Evolutionary conservation across 2,329 filamentous ascomycete genomes (phyloP), one percentile per base, ranked within the genome.

Genomic region (Colletotrichum shisoi): DNA sequence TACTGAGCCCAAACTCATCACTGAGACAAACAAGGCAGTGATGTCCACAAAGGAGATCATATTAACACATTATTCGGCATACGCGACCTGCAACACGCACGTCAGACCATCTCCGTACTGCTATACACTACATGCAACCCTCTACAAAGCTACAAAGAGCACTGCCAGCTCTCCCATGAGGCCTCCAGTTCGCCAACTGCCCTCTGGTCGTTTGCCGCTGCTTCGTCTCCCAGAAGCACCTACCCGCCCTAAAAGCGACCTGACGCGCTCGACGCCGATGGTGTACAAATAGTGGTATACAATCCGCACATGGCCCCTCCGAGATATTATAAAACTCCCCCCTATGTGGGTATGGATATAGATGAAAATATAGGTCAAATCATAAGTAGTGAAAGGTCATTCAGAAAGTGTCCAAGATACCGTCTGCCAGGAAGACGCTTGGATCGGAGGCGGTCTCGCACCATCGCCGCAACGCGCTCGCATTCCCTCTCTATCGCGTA

Each of bases 11-110:
- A 27, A 8, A 31, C 7, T 31, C 7, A 31, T 31, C 27, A 31
- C 17, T 27, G 15, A n/a, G 3, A 37, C 0, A 13, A 2, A 2
- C 13, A 11, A 3, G 9, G 40, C 31, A 6, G 4, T 3, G 4
- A 31, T 51, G 19, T 68, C 59, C 56, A 63, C 63, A 60, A 68
- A 63, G 44, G 59, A 63, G 44, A 69, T 63, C 67, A 17, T 69
- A 69, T 68, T 69, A 68, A 56, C 67, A 53, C 54, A 69, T 68
- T 69, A 69, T 12, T 37, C 56, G 57, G 54, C 6, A 11, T 42
- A 34, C 19, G 31, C 15, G 27, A 17, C 31, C 37, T 27, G 13
- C 54, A 39, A n/a, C 15, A 52, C 19, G 24, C 17, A 15, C 39
- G 11, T 39, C 48, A 21, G 39, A 13, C 62, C 44, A 57, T 46